These are phyloP conservation scores for Globisporangium acanthophoron DNA, from an alignment of 352 stramenopile genomes.

Conservation along the genomic window DNA sequence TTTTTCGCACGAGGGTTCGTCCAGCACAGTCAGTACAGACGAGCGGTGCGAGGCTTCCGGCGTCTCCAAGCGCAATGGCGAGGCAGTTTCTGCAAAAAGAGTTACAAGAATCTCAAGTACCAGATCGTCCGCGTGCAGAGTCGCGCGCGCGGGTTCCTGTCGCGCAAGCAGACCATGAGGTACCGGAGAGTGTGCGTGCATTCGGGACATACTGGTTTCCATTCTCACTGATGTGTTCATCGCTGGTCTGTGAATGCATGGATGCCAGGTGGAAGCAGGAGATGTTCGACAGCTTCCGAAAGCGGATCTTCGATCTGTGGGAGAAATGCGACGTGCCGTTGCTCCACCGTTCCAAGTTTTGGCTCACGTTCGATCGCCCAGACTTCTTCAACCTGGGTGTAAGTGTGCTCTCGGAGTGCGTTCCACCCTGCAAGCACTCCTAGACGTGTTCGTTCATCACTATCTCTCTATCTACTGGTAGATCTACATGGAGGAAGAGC, in stretches of 20 bases:
- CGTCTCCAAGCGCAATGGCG: conserved; percentile 64
- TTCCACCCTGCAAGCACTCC: neutral
- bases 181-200: conserved; percentile 8
- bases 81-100: conserved; percentile 54
- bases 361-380: conserved; percentile 62
- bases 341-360: conserved; percentile 78
- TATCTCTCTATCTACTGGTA: conserved; percentile 4
- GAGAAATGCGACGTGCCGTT: conserved; percentile 55
- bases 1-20: conserved; percentile 49
- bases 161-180: conserved; percentile 52
- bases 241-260: neutral
- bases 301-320: conserved; percentile 71
- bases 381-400: conserved; percentile 80
- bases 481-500: conserved; percentile 67
- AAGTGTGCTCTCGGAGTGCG: conserved; percentile 8
- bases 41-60: conserved; percentile 37
- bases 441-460: neutral
- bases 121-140: conserved; percentile 65
- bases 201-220: neutral
- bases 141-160: conserved; percentile 48
- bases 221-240: neutral
- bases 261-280: conserved; percentile 47
- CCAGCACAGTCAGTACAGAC: conserved; percentile 35
- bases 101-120: conserved; percentile 54
- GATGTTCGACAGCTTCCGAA: conserved; percentile 45